Base-by-base conservation (phyloP, 2,329 filamentous ascomycete species). In the Fonsecaea multimorphosa region DNA sequence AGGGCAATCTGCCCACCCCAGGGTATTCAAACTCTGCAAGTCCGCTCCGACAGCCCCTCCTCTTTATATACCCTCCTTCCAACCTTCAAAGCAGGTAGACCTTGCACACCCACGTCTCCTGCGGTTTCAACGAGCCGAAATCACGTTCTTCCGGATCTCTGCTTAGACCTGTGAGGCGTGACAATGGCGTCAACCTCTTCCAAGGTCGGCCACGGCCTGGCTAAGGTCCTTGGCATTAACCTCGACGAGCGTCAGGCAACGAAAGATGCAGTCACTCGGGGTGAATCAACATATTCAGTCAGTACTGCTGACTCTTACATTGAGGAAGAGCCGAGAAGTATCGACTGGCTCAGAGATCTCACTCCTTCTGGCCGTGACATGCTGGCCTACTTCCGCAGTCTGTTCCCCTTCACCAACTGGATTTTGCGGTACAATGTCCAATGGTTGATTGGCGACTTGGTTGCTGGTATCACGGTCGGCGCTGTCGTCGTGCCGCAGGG, bases 361-460 rank as follows among this genome's bases (percentile, higher is more conserved):
- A 74, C 86, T 0, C 95, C 94, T 0, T 83, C 82, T 0, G 76
- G 81, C 7, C 69, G 75, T 0, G 84, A 90, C 38, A 61, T 89
- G 2, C 56, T 77, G 4, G 72, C 80, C 1, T 99, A 97, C 74
- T 63, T 88, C 64, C 80, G 82, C 70, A 90, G 86, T 14, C 81
- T 98, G 1, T 96, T 99, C 71, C 95, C 95, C 0, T 98, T 97
- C 75, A 76, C 91, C 4, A 83, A 87, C n/a, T 99, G 95, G 95
- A 94, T 98, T 64, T 79, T 82, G 11, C 87, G 89, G 72, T 99
- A 99, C 81, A 99, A 99, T 76, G 11, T 89, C 3, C 89, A 93
- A 81, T 99, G 95, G 95, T 79, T 97, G 5, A 77, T 87, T 16
- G 95, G 95, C 73, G 95, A 99, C 79, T 78, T 98, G 54, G 89